phyloP scores from a whole-genome alignment of 148 eudicot genomes.

The Hydrangea macrophylla region DNA sequence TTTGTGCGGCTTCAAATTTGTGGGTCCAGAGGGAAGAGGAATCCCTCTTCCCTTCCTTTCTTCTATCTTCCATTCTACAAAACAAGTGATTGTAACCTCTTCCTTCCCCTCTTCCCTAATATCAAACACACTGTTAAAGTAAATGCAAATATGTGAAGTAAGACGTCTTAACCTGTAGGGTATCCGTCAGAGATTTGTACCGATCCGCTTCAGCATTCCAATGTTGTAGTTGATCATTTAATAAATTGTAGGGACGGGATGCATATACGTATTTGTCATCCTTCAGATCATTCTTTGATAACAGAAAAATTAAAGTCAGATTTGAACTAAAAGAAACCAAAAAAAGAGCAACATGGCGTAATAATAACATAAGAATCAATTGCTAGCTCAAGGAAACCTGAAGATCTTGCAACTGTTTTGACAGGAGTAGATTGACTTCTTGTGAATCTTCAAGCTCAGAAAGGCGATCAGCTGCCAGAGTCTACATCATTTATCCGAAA shows the following conservation, averaged over 20 bases:
- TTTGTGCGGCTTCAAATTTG: no score
- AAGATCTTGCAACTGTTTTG: conserved; percentile 83
- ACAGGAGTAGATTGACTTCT: conserved; percentile 58
- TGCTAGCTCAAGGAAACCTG: conserved; percentile 41
- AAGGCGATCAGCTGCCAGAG: conserved; percentile 83
- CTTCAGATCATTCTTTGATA: conserved; percentile 64
- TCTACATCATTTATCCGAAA: conserved; percentile 38
- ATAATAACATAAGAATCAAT: background rate
- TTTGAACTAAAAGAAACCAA: background rate
- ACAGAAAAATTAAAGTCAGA: background rate
- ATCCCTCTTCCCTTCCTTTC: no score
- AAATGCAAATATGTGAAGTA: conserved; percentile 7
- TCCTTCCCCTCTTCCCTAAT: no score
- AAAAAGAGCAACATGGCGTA: background rate
- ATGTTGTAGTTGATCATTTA: conserved; percentile 88
- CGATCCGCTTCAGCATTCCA: conserved; percentile 77
- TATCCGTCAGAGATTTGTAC: conserved; percentile 59
- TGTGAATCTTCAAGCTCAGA: conserved; percentile 87
- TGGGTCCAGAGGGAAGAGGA: no score
- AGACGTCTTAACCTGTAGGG: conserved; percentile 66
- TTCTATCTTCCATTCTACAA: no score
- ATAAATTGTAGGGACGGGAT: conserved; percentile 71
- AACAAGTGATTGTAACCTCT: no score
- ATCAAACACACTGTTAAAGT: no score
- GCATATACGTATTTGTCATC: conserved; percentile 61